phyloP scores from a whole-genome alignment of 148 eudicot species.

The Spergularia marina region DNA sequence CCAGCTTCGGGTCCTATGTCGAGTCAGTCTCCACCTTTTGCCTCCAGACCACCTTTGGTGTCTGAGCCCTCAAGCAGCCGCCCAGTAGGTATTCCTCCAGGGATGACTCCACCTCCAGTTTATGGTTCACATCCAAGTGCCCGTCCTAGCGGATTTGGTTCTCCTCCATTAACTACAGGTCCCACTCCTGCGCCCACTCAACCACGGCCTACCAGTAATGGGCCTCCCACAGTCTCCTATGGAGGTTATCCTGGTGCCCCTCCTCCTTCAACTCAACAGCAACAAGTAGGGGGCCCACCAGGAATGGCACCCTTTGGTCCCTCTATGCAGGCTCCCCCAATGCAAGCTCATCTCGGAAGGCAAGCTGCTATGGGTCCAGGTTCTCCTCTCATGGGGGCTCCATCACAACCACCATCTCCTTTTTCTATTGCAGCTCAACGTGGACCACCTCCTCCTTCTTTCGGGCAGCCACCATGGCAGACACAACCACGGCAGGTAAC shows the following conservation, averaged over 20 bases:
- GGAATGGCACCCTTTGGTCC: conserved; percentile 37
- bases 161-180: conserved; percentile 41
- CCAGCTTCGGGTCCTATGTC: conserved; percentile 48
- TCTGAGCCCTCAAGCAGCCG: conserved; percentile 19
- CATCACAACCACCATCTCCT: conserved; percentile 43
- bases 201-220: conserved; percentile 53
- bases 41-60: conserved; percentile 44
- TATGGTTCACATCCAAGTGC: conserved; percentile 37
- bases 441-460: conserved; percentile 40
- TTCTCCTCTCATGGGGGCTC: conserved; percentile 28
- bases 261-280: conserved; percentile 52
- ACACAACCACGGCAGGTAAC: conserved; percentile 64
- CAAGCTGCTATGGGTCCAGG: conserved; percentile 35
- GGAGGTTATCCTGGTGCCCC: conserved; percentile 57
- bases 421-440: conserved; percentile 8
- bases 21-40: conserved; percentile 50
- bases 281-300: conserved; percentile 42
- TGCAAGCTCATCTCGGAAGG: conserved; percentile 46
- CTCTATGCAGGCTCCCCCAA: conserved; percentile 40
- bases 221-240: conserved; percentile 55
- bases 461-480: conserved; percentile 69
- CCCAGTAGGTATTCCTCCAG: conserved; percentile 30
- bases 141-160: conserved; percentile 56
- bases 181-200: conserved; percentile 33
- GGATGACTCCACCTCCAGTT: conserved; percentile 35